Conservation (phyloP, 2,329 filamentous ascomycete species). For the Dendryphion nanum region DNA sequence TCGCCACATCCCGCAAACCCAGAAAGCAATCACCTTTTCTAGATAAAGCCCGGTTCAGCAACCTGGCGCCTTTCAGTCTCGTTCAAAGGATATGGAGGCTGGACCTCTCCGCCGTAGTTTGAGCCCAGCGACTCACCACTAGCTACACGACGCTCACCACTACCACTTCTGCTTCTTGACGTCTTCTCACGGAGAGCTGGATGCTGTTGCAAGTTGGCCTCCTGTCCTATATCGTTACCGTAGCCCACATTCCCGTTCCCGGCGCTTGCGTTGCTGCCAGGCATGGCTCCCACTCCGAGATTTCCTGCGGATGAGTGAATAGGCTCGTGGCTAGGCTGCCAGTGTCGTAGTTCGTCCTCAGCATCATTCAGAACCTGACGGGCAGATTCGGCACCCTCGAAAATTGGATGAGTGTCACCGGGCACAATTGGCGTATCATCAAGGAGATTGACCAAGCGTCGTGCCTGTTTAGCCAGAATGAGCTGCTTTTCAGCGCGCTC, state of each 20-base stretch:
- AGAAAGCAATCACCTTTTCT: conserved; percentile 2
- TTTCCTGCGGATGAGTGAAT: conserved; percentile 50
- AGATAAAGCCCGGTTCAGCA: conserved; percentile 20
- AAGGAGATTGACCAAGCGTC: conserved; percentile 77
- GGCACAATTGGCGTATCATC: conserved; percentile 90
- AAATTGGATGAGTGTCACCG: conserved; percentile 72
- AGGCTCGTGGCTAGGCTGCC: conserved; percentile 60
- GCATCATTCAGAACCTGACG: conserved; percentile 89
- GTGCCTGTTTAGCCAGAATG: conserved; percentile 86
- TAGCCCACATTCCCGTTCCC: conserved; percentile 9
- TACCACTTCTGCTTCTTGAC: conserved; percentile 19
- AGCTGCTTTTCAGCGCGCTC: conserved; percentile 97
- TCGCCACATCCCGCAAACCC: neutral
- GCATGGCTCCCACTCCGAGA: conserved; percentile 50
- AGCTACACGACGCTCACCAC: conserved; percentile 18
- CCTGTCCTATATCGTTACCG: conserved; percentile 12
- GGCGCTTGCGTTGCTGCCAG: conserved; percentile 16
- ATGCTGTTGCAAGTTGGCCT: conserved; percentile 13
- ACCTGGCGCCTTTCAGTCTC: conserved; percentile 29
- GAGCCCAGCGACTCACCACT: conserved; percentile 23
- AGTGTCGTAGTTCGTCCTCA: conserved; percentile 80
- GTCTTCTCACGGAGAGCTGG: conserved; percentile 17
- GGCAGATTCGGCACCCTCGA: conserved; percentile 64
- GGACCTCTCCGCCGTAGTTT: conserved; percentile 19
- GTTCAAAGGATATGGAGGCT: conserved; percentile 27